Evolutionary conservation across 768 basidiomycete species (phyloP).

Genomic region (Tulasnella sp.): DNA sequence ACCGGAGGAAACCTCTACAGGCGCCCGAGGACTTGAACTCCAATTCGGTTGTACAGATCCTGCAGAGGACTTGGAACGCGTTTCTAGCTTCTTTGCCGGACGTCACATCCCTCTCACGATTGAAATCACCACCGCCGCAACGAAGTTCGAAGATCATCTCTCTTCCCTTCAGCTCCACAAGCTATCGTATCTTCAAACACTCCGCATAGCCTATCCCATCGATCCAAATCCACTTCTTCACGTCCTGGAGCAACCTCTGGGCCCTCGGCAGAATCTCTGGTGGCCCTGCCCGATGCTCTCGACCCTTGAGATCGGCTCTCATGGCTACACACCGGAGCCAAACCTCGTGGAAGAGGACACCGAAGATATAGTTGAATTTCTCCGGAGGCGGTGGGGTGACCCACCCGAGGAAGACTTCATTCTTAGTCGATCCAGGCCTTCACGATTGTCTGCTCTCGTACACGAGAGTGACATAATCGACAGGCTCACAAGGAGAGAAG

Average conservation of each 20-base stretch:
- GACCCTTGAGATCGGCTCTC: constrained; percentile 1
- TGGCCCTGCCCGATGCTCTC: background rate
- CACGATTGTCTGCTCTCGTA: background rate
- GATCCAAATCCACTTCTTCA: background rate
- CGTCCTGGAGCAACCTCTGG: background rate
- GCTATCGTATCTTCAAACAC: background rate
- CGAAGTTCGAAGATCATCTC: background rate
- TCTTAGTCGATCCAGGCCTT: background rate
- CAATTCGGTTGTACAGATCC: background rate
- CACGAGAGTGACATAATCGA: background rate
- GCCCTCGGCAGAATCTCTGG: background rate
- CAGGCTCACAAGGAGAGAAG: background rate
- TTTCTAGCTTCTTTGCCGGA: background rate
- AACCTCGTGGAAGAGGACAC: background rate
- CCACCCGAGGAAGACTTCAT: background rate
- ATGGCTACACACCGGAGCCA: background rate
- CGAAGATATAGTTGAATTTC: background rate
- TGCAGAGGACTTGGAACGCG: background rate
- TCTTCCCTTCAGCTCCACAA: background rate
- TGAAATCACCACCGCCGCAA: background rate
- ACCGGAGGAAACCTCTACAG: background rate
- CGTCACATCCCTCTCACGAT: background rate
- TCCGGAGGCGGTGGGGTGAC: background rate
- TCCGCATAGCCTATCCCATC: background rate
- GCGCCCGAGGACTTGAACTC: background rate